Evolutionary conservation across 345 rosid species (phyloP).

Genomic region (Aurinia saxatilis): DNA sequence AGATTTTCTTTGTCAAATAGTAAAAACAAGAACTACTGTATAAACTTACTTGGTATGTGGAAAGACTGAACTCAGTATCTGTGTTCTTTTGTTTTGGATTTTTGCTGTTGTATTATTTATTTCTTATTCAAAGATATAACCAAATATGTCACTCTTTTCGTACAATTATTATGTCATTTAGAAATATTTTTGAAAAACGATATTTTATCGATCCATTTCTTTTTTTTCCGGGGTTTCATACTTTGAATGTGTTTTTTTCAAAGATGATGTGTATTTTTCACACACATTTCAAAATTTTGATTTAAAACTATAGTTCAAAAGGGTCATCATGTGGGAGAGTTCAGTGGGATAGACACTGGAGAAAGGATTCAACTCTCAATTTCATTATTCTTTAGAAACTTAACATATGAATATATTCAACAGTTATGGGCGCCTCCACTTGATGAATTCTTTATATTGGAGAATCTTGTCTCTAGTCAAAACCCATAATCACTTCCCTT

Average conservation of each 20-base stretch:
- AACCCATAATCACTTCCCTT: slow-evolving; percentile 15
- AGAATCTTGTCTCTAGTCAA: slow-evolving; percentile 26
- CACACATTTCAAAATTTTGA: background rate
- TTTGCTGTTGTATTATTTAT: slow-evolving; percentile 13
- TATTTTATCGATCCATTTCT: no score
- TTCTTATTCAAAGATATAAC: background rate
- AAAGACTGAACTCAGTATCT: slow-evolving; percentile 16
- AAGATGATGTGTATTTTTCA: no score
- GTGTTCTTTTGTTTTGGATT: slow-evolving; percentile 14
- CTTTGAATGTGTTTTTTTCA: no score
- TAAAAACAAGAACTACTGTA: slow-evolving; percentile 16
- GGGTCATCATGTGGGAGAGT: slow-evolving; percentile 3
- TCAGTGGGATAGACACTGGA: slow-evolving; percentile 21
- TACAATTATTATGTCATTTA: background rate
- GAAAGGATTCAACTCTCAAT: slow-evolving; percentile 17
- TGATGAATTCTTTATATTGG: slow-evolving; percentile 14
- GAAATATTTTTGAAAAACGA: no score
- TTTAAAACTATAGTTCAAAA: slow-evolving; percentile 1
- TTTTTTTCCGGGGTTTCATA: no score
- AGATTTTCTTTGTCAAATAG: slow-evolving; percentile 1
- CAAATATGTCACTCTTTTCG: background rate
- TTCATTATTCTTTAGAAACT: slow-evolving; percentile 19
- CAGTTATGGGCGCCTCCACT: slow-evolving; percentile 28
- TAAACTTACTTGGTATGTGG: slow-evolving; percentile 1
- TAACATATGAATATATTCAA: slow-evolving; percentile 12